phyloP scores from a whole-genome alignment of 2,329 filamentous ascomycete genomes.

The Neonectria magnoliae region DNA sequence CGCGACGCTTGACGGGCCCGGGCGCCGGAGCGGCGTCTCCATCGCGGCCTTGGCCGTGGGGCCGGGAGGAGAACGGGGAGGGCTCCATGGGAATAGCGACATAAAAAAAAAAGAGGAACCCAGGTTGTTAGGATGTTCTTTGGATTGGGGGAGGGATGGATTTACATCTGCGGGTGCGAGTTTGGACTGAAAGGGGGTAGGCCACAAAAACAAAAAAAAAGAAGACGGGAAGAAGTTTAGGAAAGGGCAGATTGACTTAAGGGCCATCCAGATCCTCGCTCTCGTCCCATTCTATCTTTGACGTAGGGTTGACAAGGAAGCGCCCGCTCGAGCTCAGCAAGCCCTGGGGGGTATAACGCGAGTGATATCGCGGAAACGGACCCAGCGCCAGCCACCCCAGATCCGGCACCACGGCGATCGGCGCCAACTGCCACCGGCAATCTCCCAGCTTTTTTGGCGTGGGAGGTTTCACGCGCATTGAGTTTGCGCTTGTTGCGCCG shows the following conservation, averaged over 20 bases:
- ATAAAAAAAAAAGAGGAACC: neutral
- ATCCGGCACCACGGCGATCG: neutral
- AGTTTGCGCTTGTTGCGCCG: constrained; percentile 1
- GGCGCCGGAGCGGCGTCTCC: neutral
- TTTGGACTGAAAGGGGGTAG: neutral
- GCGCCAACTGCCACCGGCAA: constrained; percentile 1
- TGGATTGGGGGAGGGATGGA: neutral
- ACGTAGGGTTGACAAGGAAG: neutral
- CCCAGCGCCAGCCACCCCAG: neutral
- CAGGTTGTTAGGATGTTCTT: neutral
- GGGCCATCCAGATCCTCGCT: neutral
- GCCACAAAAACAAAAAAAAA: neutral
- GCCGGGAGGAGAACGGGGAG: neutral
- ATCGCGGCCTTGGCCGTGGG: neutral
- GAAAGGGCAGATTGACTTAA: neutral
- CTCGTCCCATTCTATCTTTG: too few species aligned
- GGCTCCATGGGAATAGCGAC: neutral
- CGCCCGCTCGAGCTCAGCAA: neutral
- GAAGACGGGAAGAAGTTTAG: neutral
- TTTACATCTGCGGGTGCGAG: neutral
- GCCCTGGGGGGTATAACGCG: neutral
- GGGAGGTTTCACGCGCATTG: neutral
- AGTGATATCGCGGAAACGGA: neutral
- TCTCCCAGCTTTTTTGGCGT: neutral
- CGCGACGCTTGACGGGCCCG: constrained; percentile 24